A percentile compares a stretch with the other conserved stretches of the same genome.
These are phyloP conservation scores for Melanomma pulvis-pyrius DNA, from an alignment of 495 filamentous ascomycete species.

Conservation along the genomic window DNA sequence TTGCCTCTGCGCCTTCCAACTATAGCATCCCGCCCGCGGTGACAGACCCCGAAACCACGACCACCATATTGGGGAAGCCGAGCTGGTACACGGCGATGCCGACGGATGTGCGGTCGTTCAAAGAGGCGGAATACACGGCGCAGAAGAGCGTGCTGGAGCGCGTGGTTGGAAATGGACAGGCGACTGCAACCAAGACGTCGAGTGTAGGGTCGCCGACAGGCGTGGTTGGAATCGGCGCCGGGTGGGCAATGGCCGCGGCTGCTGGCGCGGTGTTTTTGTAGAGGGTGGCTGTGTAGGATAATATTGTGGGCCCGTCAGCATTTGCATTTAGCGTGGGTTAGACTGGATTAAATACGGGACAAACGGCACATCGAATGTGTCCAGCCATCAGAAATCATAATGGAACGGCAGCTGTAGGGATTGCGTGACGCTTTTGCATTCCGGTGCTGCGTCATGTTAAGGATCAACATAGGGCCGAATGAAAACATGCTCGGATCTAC, in stretches of 20 bases:
- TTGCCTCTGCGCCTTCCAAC: background rate
- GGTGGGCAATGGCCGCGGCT: background rate
- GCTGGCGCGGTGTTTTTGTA: background rate
- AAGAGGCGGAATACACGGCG: background rate
- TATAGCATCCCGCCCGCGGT: constrained; percentile 6
- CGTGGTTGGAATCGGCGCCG: background rate
- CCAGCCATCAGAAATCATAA: background rate
- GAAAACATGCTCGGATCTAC: no score
- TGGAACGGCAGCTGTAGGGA: no score
- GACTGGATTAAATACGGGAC: background rate
- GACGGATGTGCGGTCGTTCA: background rate
- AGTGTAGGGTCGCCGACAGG: background rate
- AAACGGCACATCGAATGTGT: background rate
- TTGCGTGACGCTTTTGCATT: no score
- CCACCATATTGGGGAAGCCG: constrained; percentile 3
- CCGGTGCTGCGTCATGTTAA: no score
- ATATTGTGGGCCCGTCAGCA: background rate
- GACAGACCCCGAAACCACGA: background rate
- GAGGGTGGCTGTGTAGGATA: background rate
- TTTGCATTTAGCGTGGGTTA: background rate
- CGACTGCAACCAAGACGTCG: background rate
- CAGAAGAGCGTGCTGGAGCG: background rate
- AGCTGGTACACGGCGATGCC: background rate
- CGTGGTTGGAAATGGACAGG: background rate
- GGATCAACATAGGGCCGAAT: no score